phyloP scores from a whole-genome alignment of 208 protist genomes.

The Crithidia mellificae region DNA sequence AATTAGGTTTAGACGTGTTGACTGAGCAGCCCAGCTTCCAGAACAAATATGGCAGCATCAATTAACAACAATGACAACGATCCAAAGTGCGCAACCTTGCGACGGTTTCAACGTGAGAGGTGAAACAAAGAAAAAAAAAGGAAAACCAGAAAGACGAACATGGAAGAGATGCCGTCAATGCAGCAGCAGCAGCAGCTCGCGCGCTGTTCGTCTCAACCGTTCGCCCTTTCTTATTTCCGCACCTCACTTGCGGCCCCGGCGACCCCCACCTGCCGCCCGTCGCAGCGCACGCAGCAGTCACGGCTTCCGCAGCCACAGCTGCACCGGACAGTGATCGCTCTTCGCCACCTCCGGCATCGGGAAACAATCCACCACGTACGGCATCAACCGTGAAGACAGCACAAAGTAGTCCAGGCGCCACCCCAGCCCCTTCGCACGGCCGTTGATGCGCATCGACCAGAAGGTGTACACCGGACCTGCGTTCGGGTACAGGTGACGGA shows the following conservation, averaged over 20 bases:
- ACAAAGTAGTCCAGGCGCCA: conserved; percentile 96
- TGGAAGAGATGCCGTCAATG: too few relatives aligned
- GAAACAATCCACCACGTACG: conserved; percentile 79
- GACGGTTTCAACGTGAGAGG: too few relatives aligned
- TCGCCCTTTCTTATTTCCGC: too few relatives aligned
- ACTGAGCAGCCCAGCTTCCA: too few relatives aligned
- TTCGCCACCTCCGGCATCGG: conserved; percentile 79
- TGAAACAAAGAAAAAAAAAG: too few relatives aligned
- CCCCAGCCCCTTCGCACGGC: conserved; percentile 65
- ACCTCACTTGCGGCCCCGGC: conserved; percentile 3
- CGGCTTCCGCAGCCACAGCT: conserved; percentile 77
- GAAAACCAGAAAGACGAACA: too few relatives aligned
- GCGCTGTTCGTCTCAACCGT: too few relatives aligned
- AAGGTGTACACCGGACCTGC: conserved; percentile 85
- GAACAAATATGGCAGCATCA: too few relatives aligned
- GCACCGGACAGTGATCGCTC: conserved; percentile 90
- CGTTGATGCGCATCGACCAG: conserved; percentile 78
- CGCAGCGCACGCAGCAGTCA: conserved; percentile 45
- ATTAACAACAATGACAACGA: too few relatives aligned
- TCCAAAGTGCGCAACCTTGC: too few relatives aligned
- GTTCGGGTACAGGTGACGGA: conserved; percentile 84
- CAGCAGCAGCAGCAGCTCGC: too few relatives aligned
- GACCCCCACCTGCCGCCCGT: conserved; percentile 11
- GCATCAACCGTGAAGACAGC: conserved; percentile 57
- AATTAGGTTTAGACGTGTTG: too few relatives aligned